phyloP scores from a whole-genome alignment of 768 basidiomycete genomes.

The Strobilomyces dryophilus region DNA sequence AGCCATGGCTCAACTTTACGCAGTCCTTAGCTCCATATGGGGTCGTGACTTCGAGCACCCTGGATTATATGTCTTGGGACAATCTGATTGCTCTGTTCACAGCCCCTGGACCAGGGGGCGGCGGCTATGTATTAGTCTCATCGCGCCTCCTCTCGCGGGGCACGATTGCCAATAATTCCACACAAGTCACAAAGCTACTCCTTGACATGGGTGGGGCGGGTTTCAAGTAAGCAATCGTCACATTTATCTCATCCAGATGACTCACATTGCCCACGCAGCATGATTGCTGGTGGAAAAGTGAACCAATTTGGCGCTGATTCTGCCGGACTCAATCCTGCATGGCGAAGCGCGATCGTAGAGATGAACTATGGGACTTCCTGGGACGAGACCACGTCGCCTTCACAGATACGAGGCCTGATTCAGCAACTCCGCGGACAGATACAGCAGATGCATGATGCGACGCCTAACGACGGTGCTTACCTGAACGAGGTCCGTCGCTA shows the following conservation, averaged over 20 bases:
- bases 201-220: background rate
- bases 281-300: conserved; percentile 44
- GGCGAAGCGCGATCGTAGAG: conserved; percentile 37
- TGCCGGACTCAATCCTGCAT: conserved; percentile 44
- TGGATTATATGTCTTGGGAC: conserved; percentile 16
- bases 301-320: conserved; percentile 32
- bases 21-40: conserved; percentile 7
- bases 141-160: conserved; percentile 35
- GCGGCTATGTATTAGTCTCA: conserved; percentile 3
- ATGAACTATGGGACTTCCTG: conserved; percentile 3
- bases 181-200: conserved; percentile 22
- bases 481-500: too few relatives aligned
- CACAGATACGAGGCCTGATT: conserved; percentile 10
- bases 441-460: background rate
- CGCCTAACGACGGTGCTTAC: background rate
- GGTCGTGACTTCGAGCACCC: background rate
- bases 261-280: conserved; percentile 25
- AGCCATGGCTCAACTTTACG: conserved; percentile 30
- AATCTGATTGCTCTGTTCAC: conserved; percentile 16
- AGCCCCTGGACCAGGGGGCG: conserved; percentile 12
- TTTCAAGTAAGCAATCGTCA: conserved; percentile 7
- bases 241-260: background rate
- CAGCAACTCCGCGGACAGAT: conserved; percentile 2
- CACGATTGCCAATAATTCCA: conserved; percentile 18
- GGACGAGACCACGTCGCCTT: conserved; percentile 14